Evolutionary conservation across 78 protist genomes (phyloP), one percentile per base, ranked within the genome.

Genomic region (Dictyostelium brefeldianum): DNA sequence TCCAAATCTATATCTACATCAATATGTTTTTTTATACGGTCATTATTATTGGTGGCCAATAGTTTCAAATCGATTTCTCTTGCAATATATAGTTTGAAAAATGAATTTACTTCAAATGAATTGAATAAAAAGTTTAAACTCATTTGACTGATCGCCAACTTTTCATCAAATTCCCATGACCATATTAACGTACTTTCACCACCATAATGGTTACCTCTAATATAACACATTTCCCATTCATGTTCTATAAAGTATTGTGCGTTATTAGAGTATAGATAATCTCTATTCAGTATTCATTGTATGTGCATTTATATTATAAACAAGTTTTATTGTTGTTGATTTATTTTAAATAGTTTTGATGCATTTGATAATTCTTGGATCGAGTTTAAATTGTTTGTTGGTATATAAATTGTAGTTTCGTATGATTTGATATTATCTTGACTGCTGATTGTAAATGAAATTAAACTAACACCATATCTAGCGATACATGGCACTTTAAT

Each of bases 351-450:
- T n/a, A n/a, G n/a, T n/a, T n/a, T n/a, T n/a, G n/a, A n/a, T n/a
- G n/a, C n/a, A n/a, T n/a, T n/a, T n/a, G n/a, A n/a, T n/a, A n/a
- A n/a, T n/a, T n/a, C n/a, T n/a, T n/a, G n/a, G n/a, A n/a, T n/a
- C n/a, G n/a, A n/a, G n/a, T n/a, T n/a, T n/a, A n/a, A n/a, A n/a
- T n/a, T n/a, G n/a, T 27, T 20, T 46, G 80, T 31, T 43, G 81
- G 81, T 25, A 75, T 14, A 22, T n/a, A 75, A 50, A 75, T 75
- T 43, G 81, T 20, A 48, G 62, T 75, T 75, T 18, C 25, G n/a
- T 12, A 46, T 22, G 25, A 18, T 75, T 46, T 75, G n/a, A 25
- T 0, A 48, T 4, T 5, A 25, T 75, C 50, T 46, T 41, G 4
- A 4, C 15, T 27, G 14, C 27, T 43, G 11, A 8, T 12, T 14